Base-by-base conservation (phyloP, 2,329 filamentous ascomycete species). In the Botrytis sinoallii region DNA sequence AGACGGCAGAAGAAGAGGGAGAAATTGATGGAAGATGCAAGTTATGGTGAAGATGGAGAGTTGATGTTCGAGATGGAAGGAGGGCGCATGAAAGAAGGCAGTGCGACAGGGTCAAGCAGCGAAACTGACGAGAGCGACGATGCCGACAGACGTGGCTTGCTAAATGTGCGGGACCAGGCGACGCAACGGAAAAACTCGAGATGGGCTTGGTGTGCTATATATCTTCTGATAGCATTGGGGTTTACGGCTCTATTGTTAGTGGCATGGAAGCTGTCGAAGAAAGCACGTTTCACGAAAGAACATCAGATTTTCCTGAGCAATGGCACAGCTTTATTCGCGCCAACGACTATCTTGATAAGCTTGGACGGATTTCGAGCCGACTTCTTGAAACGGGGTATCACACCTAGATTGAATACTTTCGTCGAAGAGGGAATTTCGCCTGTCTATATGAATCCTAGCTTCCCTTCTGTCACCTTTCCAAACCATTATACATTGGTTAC, bases 401-500 rank as follows among this genome's bases (percentile, higher is more conserved):
- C 95, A 1, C 96, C 95, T 0, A 90, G 91, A 2, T 85, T 99
- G 14, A 93, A 90, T 77, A 87, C 90, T 3, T 79, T 99, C 76
- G 86, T 97, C 75, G 88, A 89, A 75, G 90, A 94, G 76, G 96
- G 96, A 44, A 90, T 98, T 18, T 97, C 95, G 9, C 95, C 96
- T 4, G 88, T 90, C 77, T 98, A 95, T 83, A 98, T 99, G 94
- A 87, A 90, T 10, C 96, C 96, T 0, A 97, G 94, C 57, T 99
- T 99, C 77, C 96, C 96, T 0, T 97, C 93, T 35, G 93, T 99
- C 64, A 99, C 96, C 0, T 99, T 99, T 79, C 96, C 96, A 20
- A 95, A 98, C 79, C 96, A 98, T 82, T 98, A 95, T 82, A 98
- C 95, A 0, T 85, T 98, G 55, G 93, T 94, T 0, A 98, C 96